Base-by-base conservation (phyloP, 2,329 filamentous ascomycete genomes). In the Onygena corvina region DNA sequence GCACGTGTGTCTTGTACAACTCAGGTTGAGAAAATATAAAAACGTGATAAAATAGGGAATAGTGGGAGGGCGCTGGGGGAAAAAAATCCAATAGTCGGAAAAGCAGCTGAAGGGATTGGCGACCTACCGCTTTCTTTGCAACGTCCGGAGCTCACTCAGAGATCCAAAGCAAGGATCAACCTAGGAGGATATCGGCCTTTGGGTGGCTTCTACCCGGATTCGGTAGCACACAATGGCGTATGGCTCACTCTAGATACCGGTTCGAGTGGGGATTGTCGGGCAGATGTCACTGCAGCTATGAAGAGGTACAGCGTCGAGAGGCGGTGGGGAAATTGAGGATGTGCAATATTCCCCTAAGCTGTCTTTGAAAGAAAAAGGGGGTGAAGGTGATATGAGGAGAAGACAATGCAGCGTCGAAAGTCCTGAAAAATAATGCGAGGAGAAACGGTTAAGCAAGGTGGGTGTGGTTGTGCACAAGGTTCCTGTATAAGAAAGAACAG, bases 1-100 rank as follows among this genome's bases (percentile, higher is more conserved):
- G 44, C 44, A 46, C 44, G 44, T 33, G 44, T 34, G 29, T 31
- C 21, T 46, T 46, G 44, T 46, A 16, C 44, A 34, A 46, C 44
- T 34, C 16, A 46, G 27, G 21, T 30, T n/a, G 27, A 21, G 44
- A 46, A 33, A 46, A n/a, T 33, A 31, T 46, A 33, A 23, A 11
- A 16, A 46, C 8, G 16, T n/a, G 44, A 20, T 4, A 7, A 33
- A 6, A 31, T 18, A 25, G 20, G 20, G 44, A 29, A 42, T 29
- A 25, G 38, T 27, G 38, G 21, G 21, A 25, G 21, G 11, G 38
- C 12, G 8, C 14, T 14, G 11, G 21, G 7, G 27, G 38, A 14
- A 27, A 23, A 29, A 25, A 42, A 42, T n/a, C n/a, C n/a, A n/a
- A n/a, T n/a, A n/a, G n/a, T n/a, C n/a, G n/a, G n/a, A n/a, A n/a